Percentiles rank a stretch among this genome's conserved stretches.
Evolutionary conservation across 1,284 basidiomycete genomes (phyloP).

Genomic region (Jaminaea rosea): DNA sequence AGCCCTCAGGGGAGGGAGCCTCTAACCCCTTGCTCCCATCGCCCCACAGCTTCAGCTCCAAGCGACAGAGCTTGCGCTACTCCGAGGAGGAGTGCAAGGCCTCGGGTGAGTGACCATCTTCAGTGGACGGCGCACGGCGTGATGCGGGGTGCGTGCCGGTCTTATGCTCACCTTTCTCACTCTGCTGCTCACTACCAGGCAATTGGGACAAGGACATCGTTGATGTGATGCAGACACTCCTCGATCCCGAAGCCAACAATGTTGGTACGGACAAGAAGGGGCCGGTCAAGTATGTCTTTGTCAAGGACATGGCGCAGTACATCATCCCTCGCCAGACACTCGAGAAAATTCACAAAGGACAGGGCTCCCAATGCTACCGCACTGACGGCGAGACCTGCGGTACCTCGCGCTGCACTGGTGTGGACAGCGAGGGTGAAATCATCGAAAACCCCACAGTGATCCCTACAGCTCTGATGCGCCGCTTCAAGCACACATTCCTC

Average conservation of each 20-base stretch:
- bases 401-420: not conserved
- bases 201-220: slow-evolving; percentile 26
- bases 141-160: no score
- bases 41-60: not conserved
- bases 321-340: slow-evolving; percentile 26
- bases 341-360: slow-evolving; percentile 28
- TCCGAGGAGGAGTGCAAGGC: slow-evolving; percentile 21
- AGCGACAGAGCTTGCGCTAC: slow-evolving; percentile 20
- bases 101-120: no score
- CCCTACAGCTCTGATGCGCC: slow-evolving; percentile 29
- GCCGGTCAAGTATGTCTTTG: slow-evolving; percentile 31
- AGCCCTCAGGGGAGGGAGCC: no score
- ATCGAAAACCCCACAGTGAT: slow-evolving; percentile 44
- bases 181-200: no score
- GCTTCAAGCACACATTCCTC: slow-evolving; percentile 43
- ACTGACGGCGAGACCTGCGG: not conserved
- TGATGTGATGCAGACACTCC: slow-evolving; percentile 15
- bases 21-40: no score
- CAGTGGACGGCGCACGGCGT: no score
- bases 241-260: slow-evolving; percentile 2
- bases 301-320: slow-evolving; percentile 44
- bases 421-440: slow-evolving; percentile 6
- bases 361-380: slow-evolving; percentile 30
- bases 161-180: no score
- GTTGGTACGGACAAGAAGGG: slow-evolving; percentile 14